Conservation (phyloP, 2,329 filamentous ascomycete species). For the Fusarium sterilihyphosum region DNA sequence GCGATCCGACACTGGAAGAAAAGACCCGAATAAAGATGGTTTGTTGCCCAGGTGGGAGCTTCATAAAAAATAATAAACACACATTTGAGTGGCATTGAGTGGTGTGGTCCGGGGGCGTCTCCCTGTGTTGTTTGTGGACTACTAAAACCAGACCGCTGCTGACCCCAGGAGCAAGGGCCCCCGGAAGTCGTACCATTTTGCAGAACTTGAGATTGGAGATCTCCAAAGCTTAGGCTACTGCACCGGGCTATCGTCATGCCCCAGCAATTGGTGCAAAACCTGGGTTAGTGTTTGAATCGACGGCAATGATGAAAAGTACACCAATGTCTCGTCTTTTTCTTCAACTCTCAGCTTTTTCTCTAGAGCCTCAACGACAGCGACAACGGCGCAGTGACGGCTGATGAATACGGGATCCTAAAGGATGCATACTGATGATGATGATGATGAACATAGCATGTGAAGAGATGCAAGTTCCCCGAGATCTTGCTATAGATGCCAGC, state of each 20-base stretch:
- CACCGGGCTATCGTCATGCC: conserved; percentile 39
- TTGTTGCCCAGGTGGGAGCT: conserved; percentile 10
- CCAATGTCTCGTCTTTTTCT: conserved; percentile 28
- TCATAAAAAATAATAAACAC: conserved; percentile 17
- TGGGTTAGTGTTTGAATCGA: conserved; percentile 28
- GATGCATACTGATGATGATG: not conserved
- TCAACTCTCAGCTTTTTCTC: conserved; percentile 9
- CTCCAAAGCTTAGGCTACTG: conserved; percentile 43
- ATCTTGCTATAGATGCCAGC: conserved; percentile 29
- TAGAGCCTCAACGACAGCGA: not conserved
- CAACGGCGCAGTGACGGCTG: not conserved
- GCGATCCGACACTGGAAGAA: not conserved
- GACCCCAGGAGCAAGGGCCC: conserved; percentile 34
- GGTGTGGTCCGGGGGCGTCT: conserved; percentile 30
- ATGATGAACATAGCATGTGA: conserved; percentile 18
- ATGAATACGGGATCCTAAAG: not conserved
- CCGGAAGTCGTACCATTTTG: conserved; percentile 44
- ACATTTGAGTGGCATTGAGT: conserved; percentile 35
- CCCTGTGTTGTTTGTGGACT: conserved; percentile 30
- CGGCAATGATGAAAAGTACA: conserved; percentile 17
- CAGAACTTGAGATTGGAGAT: conserved; percentile 44
- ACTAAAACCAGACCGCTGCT: conserved; percentile 38
- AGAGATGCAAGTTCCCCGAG: conserved; percentile 21
- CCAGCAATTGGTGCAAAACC: conserved; percentile 38
- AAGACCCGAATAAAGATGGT: conserved; percentile 8